A percentile compares a stretch with the other conserved stretches of the same genome.
These are phyloP conservation scores for Solanum neorickii DNA, from an alignment of 257 asterid species.

Conservation along the genomic window DNA sequence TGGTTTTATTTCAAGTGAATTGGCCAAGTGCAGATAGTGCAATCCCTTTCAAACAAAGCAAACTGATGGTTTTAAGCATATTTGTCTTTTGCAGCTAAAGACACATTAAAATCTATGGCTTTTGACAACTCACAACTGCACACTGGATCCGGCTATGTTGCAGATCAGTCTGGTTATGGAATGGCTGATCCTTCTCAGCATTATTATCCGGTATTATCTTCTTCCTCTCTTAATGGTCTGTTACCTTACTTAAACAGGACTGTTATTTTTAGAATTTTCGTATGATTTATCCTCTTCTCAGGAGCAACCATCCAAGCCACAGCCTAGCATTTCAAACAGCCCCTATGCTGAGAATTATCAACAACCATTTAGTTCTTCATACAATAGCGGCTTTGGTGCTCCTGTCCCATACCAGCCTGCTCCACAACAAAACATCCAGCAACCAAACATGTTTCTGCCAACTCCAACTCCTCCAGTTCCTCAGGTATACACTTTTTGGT, in stretches of 20 bases:
- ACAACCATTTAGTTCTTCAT: slow-evolving; percentile 34
- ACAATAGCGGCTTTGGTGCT: slow-evolving; percentile 34
- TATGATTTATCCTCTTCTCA: slow-evolving; percentile 16
- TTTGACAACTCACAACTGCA: slow-evolving; percentile 33
- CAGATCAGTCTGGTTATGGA: slow-evolving; percentile 43
- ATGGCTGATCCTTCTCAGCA: slow-evolving; percentile 43
- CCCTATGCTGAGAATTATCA: slow-evolving; percentile 56
- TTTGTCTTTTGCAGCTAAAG: slow-evolving; percentile 39
- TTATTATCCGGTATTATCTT: slow-evolving; percentile 46
- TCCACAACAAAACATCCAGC: slow-evolving; percentile 39
- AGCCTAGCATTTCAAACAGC: slow-evolving; percentile 35
- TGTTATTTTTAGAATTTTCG: neutral
- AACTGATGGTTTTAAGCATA: neutral
- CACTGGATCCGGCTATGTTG: slow-evolving; percentile 32
- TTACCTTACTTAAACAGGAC: neutral
- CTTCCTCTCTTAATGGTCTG: neutral
- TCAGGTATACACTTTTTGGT: slow-evolving; percentile 24
- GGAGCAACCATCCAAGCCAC: slow-evolving; percentile 45
- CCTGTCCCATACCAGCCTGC: slow-evolving; percentile 45
- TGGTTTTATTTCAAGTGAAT: neutral
- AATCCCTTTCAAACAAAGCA: neutral
- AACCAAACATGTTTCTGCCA: slow-evolving; percentile 68
- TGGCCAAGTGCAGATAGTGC: neutral
- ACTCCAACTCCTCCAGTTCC: slow-evolving; percentile 49
- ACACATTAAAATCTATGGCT: slow-evolving; percentile 24